A percentile compares a stretch with the other conserved stretches of the same genome.
Evolutionary conservation across 2,329 filamentous ascomycete genomes (phyloP).

Genomic region (Daldinia eschscholtzii): DNA sequence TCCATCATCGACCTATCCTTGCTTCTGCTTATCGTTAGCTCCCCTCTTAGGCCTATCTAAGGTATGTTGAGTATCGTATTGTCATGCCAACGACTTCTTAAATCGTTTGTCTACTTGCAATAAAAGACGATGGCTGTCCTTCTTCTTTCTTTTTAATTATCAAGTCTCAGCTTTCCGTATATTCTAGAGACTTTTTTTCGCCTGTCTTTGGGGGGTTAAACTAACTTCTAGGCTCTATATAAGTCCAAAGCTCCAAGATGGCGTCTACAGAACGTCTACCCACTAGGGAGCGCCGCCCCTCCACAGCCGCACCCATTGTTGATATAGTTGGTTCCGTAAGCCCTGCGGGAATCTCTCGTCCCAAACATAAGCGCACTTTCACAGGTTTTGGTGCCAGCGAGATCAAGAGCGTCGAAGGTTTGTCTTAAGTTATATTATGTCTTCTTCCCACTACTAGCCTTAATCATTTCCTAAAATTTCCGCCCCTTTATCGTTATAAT

Average conservation of each 20-base stretch:
- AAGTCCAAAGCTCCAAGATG: conserved; percentile 47
- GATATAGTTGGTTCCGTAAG: conserved; percentile 88
- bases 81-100: conserved; percentile 19
- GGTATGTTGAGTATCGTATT: conserved; percentile 27
- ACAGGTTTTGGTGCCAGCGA: conserved; percentile 92
- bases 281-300: conserved; percentile 82
- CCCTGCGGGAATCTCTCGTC: conserved; percentile 85
- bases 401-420: conserved; percentile 93
- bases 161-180: conserved; percentile 18
- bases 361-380: conserved; percentile 97
- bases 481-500: conserved; percentile 4
- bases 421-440: conserved; percentile 44
- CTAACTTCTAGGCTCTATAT: conserved; percentile 8
- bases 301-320: conserved; percentile 81
- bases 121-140: conserved; percentile 7
- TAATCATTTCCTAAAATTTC: conserved; percentile 14
- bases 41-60: conserved; percentile 6
- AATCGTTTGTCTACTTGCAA: conserved; percentile 19
- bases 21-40: conserved; percentile 26
- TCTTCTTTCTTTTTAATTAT: conserved; percentile 19
- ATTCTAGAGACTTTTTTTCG: neutral
- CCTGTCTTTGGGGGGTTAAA: neutral
- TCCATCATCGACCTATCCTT: conserved; percentile 30
- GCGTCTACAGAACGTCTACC: conserved; percentile 57
- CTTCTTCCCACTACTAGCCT: conserved; percentile 1